Evolutionary conservation across 495 filamentous ascomycete genomes (phyloP), one percentile per base, ranked within the genome.

Genomic region (Annulohypoxylon bovei): DNA sequence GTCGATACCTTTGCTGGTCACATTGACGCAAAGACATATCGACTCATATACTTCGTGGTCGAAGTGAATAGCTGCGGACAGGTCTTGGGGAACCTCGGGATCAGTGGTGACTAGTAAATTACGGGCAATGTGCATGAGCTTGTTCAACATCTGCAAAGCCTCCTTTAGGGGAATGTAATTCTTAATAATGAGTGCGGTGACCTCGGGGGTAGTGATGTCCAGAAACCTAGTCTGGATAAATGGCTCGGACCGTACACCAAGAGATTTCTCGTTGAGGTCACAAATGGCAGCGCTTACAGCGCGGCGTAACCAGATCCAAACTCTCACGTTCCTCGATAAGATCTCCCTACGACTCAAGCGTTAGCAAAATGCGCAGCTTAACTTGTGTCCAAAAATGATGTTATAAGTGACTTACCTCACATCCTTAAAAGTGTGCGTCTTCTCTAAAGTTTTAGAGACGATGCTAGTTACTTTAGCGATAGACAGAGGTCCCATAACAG

Each of bases 1-100:
- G 76, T 97, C 94, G 67, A 93, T 97, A 0, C 93, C 94, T 75
- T 93, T 88, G 55, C 94, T 94, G 0, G 94, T 95, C 0, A 98
- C 93, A 56, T 92, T 87, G 28, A 97, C 89, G 77, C 92, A 95
- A 14, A 93, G 86, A 72, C 91, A 91, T 65, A 97, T 91, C 25
- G 95, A 81, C 60, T 91, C 89, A 66, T 93, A 86, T n/a, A 98
- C 88, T 73, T 93, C 87, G 72, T 92, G 88, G 75, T 97, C 92
- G 60, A 97, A 90, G 14, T 88, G 84, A 47, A 89, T 87, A 25
- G 91, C 87, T 39, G 92, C 91, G 16, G 93, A 93, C n/a, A 95
- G 83, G 69, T 97, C 92, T 75, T 98, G 94, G 6, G 90, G 91
- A 28, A 90, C 87, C 73, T 93, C 91, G 11, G 82, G 82, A 55